A percentile compares a stretch with the other conserved stretches of the same genome.
phyloP scores from a whole-genome alignment of 2,329 filamentous ascomycete genomes.

The Apiospora kogelbergensis region DNA sequence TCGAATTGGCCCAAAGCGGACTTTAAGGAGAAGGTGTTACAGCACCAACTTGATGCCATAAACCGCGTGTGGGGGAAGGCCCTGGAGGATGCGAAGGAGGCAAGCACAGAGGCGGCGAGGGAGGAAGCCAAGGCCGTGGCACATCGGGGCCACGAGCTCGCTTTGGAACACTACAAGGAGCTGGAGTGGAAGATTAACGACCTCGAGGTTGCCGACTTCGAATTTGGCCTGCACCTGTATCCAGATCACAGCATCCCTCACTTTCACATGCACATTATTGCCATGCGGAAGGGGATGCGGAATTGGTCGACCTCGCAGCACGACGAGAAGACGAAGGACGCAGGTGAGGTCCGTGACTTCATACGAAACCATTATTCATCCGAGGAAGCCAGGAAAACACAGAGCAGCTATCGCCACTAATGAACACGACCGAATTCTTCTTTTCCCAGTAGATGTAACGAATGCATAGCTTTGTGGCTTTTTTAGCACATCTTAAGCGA shows the following conservation, averaged over 20 bases:
- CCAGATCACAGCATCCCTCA: conserved; percentile 21
- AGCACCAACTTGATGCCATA: conserved; percentile 17
- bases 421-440: background rate
- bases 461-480: background rate
- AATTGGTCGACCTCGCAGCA: conserved; percentile 19
- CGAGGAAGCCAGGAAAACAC: background rate
- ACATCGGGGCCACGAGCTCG: background rate
- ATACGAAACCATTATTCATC: conserved; percentile 11
- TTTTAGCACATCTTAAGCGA: background rate
- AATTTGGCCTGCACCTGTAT: conserved; percentile 23
- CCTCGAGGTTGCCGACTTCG: conserved; percentile 19
- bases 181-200: conserved; percentile 9
- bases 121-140: background rate
- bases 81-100: background rate
- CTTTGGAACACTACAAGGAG: conserved; percentile 13
- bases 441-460: background rate
- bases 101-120: background rate
- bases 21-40: conserved; percentile 12
- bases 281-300: conserved; percentile 11
- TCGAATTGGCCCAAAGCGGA: background rate
- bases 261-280: conserved; percentile 24
- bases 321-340: conserved; percentile 25
- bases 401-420: background rate
- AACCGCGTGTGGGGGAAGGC: background rate
- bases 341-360: conserved; percentile 19